Evolutionary conservation across 371 early-diverging fungal species (phyloP), one percentile per base, ranked within the genome.

Genomic region (Cladochytrium tenue): DNA sequence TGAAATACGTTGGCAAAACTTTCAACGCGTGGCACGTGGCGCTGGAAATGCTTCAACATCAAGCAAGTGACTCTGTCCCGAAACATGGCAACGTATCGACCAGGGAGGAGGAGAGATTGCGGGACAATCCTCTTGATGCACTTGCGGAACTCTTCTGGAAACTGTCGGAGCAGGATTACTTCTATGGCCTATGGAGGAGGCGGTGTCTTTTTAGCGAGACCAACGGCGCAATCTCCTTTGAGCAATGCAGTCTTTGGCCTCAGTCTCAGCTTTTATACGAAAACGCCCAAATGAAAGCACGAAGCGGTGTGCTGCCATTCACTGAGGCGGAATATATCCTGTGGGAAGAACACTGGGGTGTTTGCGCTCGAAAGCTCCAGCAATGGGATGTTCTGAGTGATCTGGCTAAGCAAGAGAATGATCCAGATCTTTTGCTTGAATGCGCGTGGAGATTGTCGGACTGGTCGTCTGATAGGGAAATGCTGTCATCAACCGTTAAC

Each of bases 361-460:
- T 77, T 20, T 94, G 95, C 64, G 91, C 98, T 0, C 87, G 95
- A 70, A 88, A 92, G 58, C 78, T 99, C 35, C 99, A 99, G 78
- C 96, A 95, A 71, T 99, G 99, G 99, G 99, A 99, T 66, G 88
- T 98, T 57, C 78, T 98, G 56, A 82, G 88, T 1, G 98, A 98
- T 35, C 84, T 98, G 5, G 92, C 95, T 3, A 92, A 93, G 71
- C 90, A 93, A 58, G 97, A 97, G 43, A 85, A 86, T 32, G 90
- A 94, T 66, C 81, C 88, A 0, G 92, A 94, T 31, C 78, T 97
- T 25, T 74, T 91, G 53, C 76, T 97, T 1, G 96, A 96, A 67
- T 89, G 93, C 55, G 90, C 91, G 10, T 98, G 97, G 96, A 86
- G 95, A 20, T 70, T 92, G 25, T 91, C 92, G 30, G 95, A 96